Evolutionary conservation across 2,329 filamentous ascomycete genomes (phyloP), one percentile per base, ranked within the genome.

Genomic region (Fusarium sp.): DNA sequence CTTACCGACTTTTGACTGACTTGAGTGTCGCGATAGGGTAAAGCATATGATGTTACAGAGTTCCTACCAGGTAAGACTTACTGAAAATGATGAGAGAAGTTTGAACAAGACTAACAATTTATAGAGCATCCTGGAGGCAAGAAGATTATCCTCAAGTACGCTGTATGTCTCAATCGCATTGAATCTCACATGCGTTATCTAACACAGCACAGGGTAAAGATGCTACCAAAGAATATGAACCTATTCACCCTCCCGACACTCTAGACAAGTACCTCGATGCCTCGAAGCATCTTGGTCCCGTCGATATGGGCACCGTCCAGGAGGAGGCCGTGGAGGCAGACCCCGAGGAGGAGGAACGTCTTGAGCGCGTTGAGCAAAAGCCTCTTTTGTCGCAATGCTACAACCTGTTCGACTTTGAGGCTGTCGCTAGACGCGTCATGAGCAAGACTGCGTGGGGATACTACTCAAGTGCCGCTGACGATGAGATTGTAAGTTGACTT

Each of bases 371-470:
- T 60, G 84, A 86, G 72, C 83, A 86, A 64, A 97, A 94, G 89
- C 94, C 94, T 1, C 84, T 90, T 48, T 83, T 98, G 64, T 90
- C 92, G 71, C 92, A 97, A 79, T 97, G 94, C 84, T 97, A 94
- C 81, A 98, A 98, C 79, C 82, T 98, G 65, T 88, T 96, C 83
- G 96, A 99, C 82, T 99, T 99, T 79, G 96, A 99, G 85, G 90
- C 93, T 6, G 95, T 98, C 37, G 96, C 96, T 7, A 90, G 91
- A 74, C 85, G 89, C 41, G 89, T 97, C 59, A 98, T 98, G 95
- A 98, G 97, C 87, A 97, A 92, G 84, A 91, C 91, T 2, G 95
- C 95, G 0, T 99, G 96, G 96, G 96, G 92, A 26, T 99, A 99
- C 83, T 99, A 99, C 81, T 97, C 93, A 1, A 96, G 92, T 77